Conservation (phyloP, 2,329 filamentous ascomycete species). For the Sclerotinia nivalis region DNA sequence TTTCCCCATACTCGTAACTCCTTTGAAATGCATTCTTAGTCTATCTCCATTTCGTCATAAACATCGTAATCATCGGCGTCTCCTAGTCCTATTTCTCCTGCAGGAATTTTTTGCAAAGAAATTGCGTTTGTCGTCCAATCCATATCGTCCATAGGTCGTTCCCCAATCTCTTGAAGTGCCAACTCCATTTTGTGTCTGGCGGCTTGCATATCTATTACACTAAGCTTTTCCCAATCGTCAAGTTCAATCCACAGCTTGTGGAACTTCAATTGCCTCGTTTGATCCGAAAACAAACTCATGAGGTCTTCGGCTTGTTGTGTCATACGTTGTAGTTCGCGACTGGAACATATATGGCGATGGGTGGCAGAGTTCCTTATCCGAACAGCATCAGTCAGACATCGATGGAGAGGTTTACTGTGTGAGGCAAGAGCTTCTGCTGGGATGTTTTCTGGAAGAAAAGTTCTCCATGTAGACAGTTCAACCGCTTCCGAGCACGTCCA, state of each 20-base stretch:
- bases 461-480: slow-evolving; percentile 38
- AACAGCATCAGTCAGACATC: slow-evolving; percentile 36
- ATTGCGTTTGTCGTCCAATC: slow-evolving; percentile 41
- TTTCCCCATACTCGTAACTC: background rate
- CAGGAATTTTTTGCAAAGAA: slow-evolving; percentile 36
- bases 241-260: slow-evolving; percentile 33
- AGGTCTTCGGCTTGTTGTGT: slow-evolving; percentile 35
- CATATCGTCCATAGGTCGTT: slow-evolving; percentile 40
- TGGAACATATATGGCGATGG: slow-evolving; percentile 39
- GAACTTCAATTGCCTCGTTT: slow-evolving; percentile 36
- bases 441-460: slow-evolving; percentile 31
- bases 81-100: slow-evolving; percentile 9
- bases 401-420: slow-evolving; percentile 30
- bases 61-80: slow-evolving; percentile 20
- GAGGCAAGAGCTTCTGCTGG: slow-evolving; percentile 32
- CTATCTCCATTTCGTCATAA: slow-evolving; percentile 38
- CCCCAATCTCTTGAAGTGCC: slow-evolving; percentile 37
- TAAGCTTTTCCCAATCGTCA: slow-evolving; percentile 34
- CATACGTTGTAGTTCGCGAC: slow-evolving; percentile 36
- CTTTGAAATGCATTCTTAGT: slow-evolving; percentile 21
- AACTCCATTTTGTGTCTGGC: slow-evolving; percentile 33
- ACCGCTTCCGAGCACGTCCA: slow-evolving; percentile 40
- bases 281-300: slow-evolving; percentile 39
- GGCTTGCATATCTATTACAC: slow-evolving; percentile 25
- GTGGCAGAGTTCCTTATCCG: slow-evolving; percentile 38